Evolutionary conservation across 495 filamentous ascomycete species (phyloP), one percentile per base, ranked within the genome.

Genomic region (Penicillium alfredii): DNA sequence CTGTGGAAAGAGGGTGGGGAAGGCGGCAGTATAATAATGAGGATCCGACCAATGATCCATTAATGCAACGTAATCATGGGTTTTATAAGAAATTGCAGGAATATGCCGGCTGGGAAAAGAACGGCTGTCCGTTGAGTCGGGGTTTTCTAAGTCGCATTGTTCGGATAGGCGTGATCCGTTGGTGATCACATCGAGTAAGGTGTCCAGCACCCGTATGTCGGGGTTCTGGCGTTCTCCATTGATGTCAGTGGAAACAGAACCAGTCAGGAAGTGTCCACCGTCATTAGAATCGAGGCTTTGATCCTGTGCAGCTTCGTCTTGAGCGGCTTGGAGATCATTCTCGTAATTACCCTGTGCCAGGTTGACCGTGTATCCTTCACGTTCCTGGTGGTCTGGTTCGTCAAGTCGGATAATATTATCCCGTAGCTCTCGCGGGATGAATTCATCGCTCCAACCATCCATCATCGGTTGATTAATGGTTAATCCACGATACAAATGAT

Each of bases 1-100:
- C 7, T n/a, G 8, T n/a, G 48, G 48, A 16, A 52, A 52, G 7
- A 47, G 22, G 8, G 44, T 44, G 0, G 44, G 48, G 19, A 52
- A 52, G 8, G 44, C 48, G 23, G 29, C 18, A 21, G 40, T 47
- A 11, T 47, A 38, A 27, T 52, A 52, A 31, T 24, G 14, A 12
- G 44, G 39, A 19, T 44, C 44, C 4, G 16, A 2, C 44, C 36
- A 52, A 8, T 47, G 29, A 35, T 47, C 15, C 13, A 52, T 8
- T 1, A 44, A 27, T 3, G 30, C 8, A n/a, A n/a, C 18, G 12
- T 33, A 19, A 11, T 33, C 35, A 15, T 15, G 30, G 8, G 36
- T 40, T 5, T 8, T 36, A 19, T 44, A 49, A 18, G n/a, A 13
- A 12, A 42, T 30, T 18, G 25, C 25, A 3, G 39, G 39, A n/a